Percentiles rank a stretch among this genome's conserved stretches.
phyloP scores from a whole-genome alignment of 73 alveolate species.

The Paramecium sonneborni region DNA sequence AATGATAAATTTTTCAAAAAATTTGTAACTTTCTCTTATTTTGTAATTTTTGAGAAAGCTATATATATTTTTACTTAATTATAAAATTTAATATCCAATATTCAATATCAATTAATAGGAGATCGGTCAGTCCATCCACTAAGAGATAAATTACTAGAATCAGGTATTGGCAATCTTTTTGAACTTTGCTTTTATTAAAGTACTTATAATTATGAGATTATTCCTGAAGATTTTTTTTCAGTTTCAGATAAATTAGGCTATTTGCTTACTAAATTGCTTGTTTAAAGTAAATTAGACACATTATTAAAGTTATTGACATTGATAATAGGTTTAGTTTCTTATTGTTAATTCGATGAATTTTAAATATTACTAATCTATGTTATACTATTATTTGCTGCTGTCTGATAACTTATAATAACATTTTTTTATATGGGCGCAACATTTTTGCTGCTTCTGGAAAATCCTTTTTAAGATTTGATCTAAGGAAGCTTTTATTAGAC shows the following conservation, averaged over 20 bases:
- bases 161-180: slow-evolving; percentile 29
- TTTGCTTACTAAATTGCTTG: neutral
- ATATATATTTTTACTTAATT: too few relatives aligned
- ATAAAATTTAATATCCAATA: neutral
- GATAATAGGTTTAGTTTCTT: neutral
- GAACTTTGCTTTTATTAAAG: neutral
- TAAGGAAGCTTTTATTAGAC: neutral
- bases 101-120: neutral
- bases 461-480: neutral
- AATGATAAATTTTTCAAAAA: too few relatives aligned
- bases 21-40: too few relatives aligned
- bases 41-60: too few relatives aligned
- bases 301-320: neutral
- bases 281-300: neutral
- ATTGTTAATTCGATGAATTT: neutral
- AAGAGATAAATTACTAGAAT: neutral
- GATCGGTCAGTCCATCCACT: slow-evolving; percentile 42
- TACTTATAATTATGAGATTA: neutral
- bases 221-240: neutral
- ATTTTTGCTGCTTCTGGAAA: neutral
- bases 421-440: neutral
- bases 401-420: neutral
- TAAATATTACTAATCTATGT: neutral
- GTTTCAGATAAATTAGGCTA: neutral
- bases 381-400: neutral